Base-by-base conservation (phyloP, 495 filamentous ascomycete genomes). In the Hypomontagnella submonticulosa region DNA sequence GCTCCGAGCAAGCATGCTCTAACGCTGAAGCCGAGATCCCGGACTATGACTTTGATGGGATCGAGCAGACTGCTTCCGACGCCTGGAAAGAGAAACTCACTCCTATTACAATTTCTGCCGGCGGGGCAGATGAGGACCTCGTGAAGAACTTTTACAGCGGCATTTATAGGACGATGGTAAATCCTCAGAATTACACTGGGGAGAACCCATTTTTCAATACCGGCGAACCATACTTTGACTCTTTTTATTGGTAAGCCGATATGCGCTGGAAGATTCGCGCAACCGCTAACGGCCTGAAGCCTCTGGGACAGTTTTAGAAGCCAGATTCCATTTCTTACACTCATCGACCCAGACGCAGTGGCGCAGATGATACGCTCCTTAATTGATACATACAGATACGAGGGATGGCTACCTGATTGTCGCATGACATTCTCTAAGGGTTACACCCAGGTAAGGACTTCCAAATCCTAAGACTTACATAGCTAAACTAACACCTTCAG, bases 141-240 rank as follows among this genome's bases (percentile, higher is more conserved):
- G 76, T 89, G 61, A 87, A 70, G 23, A 85, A 84, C 48, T 91
- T 92, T 72, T 91, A 88, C 80, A 89, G 85, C 51, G 90, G 88
- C 1, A 80, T 88, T 6, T 92, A 92, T 68, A 79, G 90, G 16
- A 84, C 88, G 5, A 84, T 90, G 83, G 82, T 91, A 33, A 89
- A 85, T 41, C 90, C 89, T 3, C 90, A 92, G 68, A 89, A 92
- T 56, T 91, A 91, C 66, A 92, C 90, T 0, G 89, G 90, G 0
- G 90, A 93, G 69, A 93, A 92, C 57, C 90, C 89, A 6, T 68
- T 88, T 0, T 93, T 90, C 88, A 57, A 84, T 7, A 89, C 85
- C 33, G 79, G 77, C 20, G 90, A 92, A 75, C 90, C 90, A 10
- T 92, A 93, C 64, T 93, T 88, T 67, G 90, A 93, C 71, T 90